These are phyloP conservation scores for Aspergillus haitiensis DNA, from an alignment of 495 filamentous ascomycete species.

Conservation along the genomic window DNA sequence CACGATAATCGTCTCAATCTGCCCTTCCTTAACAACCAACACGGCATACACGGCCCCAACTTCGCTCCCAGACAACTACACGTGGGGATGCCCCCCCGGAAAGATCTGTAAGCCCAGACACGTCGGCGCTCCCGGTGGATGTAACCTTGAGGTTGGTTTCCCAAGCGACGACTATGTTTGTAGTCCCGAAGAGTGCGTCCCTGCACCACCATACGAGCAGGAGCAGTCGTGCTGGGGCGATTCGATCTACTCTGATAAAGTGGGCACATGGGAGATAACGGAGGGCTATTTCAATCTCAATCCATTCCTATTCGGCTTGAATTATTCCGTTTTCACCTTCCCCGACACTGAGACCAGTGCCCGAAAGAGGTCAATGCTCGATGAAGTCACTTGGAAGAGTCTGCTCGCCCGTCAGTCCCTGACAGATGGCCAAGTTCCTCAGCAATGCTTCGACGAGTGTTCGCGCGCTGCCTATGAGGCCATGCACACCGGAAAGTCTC, in stretches of 20 bases:
- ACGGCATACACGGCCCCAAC: conserved; percentile 36
- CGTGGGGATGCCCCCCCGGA: conserved; percentile 62
- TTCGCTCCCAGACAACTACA: conserved; percentile 41
- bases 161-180: conserved; percentile 57
- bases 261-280: conserved; percentile 50
- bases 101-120: conserved; percentile 51
- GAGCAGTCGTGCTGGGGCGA: conserved; percentile 39
- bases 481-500: conserved; percentile 45
- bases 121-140: conserved; percentile 36
- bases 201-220: conserved; percentile 34
- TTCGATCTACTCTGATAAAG: conserved; percentile 31
- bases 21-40: conserved; percentile 33
- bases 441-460: conserved; percentile 56
- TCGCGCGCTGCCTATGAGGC: conserved; percentile 50
- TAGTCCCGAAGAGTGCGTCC: conserved; percentile 54
- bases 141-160: conserved; percentile 54
- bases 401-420: conserved; percentile 31
- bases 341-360: neutral
- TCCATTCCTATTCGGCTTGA: conserved; percentile 61
- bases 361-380: conserved; percentile 4
- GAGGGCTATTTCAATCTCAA: conserved; percentile 64
- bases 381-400: neutral
- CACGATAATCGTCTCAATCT: conserved; percentile 27
- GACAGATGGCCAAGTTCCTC: conserved; percentile 9
- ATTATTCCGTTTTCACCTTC: conserved; percentile 57